Evolutionary conservation across 768 basidiomycete species (phyloP).

Genomic region (Dendrothele bispora): DNA sequence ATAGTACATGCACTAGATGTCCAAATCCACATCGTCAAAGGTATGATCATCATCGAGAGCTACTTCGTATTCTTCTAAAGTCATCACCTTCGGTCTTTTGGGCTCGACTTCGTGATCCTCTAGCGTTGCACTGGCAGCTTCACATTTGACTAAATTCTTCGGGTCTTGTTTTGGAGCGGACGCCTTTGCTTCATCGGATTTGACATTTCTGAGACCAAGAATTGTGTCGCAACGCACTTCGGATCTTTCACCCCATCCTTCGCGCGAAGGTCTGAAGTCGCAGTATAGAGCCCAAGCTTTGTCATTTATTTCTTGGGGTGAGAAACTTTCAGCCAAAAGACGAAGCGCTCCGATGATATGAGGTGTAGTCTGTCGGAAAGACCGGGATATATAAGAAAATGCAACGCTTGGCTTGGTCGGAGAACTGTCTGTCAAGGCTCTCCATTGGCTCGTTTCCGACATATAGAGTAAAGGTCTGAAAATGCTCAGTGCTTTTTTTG

Average conservation of each 20-base stretch:
- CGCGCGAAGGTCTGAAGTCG: conserved; percentile 81
- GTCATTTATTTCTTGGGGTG: conserved; percentile 56
- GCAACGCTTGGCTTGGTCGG: conserved; percentile 74
- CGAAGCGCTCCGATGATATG: conserved; percentile 76
- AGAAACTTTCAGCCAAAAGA: conserved; percentile 62
- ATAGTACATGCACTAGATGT: conserved; percentile 8
- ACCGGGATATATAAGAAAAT: conserved; percentile 78
- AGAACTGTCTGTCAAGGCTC: conserved; percentile 71
- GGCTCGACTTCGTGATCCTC: conserved; percentile 23
- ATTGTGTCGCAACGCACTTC: conserved; percentile 72
- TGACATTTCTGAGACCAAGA: conserved; percentile 50
- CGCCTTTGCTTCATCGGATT: conserved; percentile 11
- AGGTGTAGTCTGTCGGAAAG: conserved; percentile 79
- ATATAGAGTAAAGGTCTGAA: conserved; percentile 79
- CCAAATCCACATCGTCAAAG: conserved; percentile 47
- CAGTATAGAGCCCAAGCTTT: conserved; percentile 80
- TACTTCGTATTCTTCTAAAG: conserved; percentile 55
- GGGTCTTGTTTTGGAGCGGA: conserved; percentile 11
- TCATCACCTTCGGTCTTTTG: conserved; percentile 42
- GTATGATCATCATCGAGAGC: conserved; percentile 45
- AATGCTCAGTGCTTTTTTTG: conserved; percentile 1
- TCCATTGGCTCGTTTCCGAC: conserved; percentile 70
- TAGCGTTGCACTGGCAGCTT: conserved; percentile 9
- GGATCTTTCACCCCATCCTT: conserved; percentile 83
- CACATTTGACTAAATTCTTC: conserved; percentile 18